Percentiles rank a stretch among this genome's conserved stretches.
Conservation (phyloP, 495 filamentous ascomycete genomes). For the Wilcoxina mikolae region DNA sequence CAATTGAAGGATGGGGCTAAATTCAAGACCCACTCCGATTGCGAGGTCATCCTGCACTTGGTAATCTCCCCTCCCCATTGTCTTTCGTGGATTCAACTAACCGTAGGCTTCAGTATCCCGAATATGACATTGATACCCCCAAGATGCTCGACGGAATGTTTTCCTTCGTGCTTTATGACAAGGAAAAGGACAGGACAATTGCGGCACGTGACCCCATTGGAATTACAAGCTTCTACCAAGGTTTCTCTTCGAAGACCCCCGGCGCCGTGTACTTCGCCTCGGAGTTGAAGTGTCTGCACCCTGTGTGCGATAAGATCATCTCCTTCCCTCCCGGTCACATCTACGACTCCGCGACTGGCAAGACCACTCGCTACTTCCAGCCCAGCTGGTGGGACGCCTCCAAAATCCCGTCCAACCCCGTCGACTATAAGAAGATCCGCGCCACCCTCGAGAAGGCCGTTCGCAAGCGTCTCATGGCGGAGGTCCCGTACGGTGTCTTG, state of each 20-base stretch:
- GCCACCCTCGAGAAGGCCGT: slow-evolving; percentile 78
- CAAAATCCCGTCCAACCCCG: slow-evolving; percentile 57
- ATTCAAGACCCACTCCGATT: slow-evolving; percentile 97
- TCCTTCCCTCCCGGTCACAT: slow-evolving; percentile 89
- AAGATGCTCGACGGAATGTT: slow-evolving; percentile 98
- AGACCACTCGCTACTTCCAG: slow-evolving; percentile 71
- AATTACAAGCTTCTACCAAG: slow-evolving; percentile 93
- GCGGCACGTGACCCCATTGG: slow-evolving; percentile 94
- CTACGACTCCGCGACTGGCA: slow-evolving; percentile 78
- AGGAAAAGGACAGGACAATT: slow-evolving; percentile 72
- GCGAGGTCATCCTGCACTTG: slow-evolving; percentile 93
- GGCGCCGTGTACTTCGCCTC: slow-evolving; percentile 87
- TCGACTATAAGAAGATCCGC: slow-evolving; percentile 68
- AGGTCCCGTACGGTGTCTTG: slow-evolving; percentile 93
- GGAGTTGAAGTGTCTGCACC: slow-evolving; percentile 83
- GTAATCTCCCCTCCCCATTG: slow-evolving; percentile 40
- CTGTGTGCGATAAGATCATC: slow-evolving; percentile 89
- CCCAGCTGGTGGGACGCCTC: slow-evolving; percentile 83
- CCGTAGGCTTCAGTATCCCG: slow-evolving; percentile 51
- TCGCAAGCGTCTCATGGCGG: slow-evolving; percentile 92
- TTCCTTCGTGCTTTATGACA: slow-evolving; percentile 95
- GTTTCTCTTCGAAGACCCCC: slow-evolving; percentile 68
- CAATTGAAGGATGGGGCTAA: slow-evolving; percentile 61
- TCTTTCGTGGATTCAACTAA: slow-evolving; percentile 21
- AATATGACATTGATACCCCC: slow-evolving; percentile 83